Percentiles rank a stretch among this genome's conserved stretches.
Evolutionary conservation across 1,284 basidiomycete genomes (phyloP).

Genomic region (Calocybe gambosa): DNA sequence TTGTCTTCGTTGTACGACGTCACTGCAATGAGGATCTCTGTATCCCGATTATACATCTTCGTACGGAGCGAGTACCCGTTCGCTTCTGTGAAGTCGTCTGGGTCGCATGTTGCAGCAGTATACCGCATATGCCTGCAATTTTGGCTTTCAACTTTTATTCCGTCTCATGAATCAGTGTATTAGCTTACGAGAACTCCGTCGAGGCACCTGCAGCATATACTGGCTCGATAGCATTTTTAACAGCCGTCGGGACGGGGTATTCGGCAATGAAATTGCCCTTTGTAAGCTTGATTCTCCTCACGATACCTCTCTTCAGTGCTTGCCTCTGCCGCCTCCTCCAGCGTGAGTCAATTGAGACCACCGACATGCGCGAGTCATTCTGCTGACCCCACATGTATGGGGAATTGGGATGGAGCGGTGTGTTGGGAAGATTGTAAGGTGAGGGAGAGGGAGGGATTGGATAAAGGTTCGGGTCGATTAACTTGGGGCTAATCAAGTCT

Average conservation of each 20-base stretch:
- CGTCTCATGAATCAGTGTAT: not conserved
- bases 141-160: not conserved
- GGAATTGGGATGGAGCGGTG: slow-evolving; percentile 17
- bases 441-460: slow-evolving; percentile 18
- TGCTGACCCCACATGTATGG: slow-evolving; percentile 17
- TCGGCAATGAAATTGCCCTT: slow-evolving; percentile 81
- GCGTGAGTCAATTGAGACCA: slow-evolving; percentile 41
- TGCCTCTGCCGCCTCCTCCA: slow-evolving; percentile 65
- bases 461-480: slow-evolving; percentile 19
- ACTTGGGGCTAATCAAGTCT: slow-evolving; percentile 13
- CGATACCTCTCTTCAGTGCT: slow-evolving; percentile 71
- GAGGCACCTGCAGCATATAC: slow-evolving; percentile 59
- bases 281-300: slow-evolving; percentile 78
- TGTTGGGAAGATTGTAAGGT: slow-evolving; percentile 17
- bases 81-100: slow-evolving; percentile 69
- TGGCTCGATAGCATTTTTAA: slow-evolving; percentile 72
- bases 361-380: slow-evolving; percentile 19
- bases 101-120: slow-evolving; percentile 77
- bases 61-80: slow-evolving; percentile 68
- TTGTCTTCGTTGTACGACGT: slow-evolving; percentile 73
- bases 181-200: slow-evolving; percentile 66
- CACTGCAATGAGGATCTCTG: slow-evolving; percentile 73
- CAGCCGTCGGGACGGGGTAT: slow-evolving; percentile 75
- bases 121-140: slow-evolving; percentile 63
- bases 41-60: slow-evolving; percentile 65